Evolutionary conservation across 2,329 filamentous ascomycete genomes (phyloP), one percentile per base, ranked within the genome.

Genomic region (Diaporthe destruens): DNA sequence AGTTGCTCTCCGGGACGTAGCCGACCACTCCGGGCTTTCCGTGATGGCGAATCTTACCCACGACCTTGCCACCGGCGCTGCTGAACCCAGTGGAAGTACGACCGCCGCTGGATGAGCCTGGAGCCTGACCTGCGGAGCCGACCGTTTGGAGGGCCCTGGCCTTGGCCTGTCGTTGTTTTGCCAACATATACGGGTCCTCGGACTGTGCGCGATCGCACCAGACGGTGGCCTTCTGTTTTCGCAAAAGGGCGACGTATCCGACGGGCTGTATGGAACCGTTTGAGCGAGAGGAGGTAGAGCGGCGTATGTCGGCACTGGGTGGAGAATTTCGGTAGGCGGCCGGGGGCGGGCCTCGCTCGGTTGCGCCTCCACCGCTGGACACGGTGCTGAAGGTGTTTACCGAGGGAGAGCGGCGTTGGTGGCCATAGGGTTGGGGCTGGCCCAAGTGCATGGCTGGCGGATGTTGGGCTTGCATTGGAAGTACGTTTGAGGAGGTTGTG

Each of bases 151-250:
- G 90, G 16, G 96, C 96, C 63, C 95, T 89, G 85, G 94, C 91
- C 85, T 96, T 97, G 72, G 95, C 96, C 49, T 93, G 93, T 72
- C 93, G 90, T 81, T 97, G 95, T 78, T 95, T 93, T 36, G 94
- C 95, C 5, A 92, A 85, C 72, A 96, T 85, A 66, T 94, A 89
- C 0, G 96, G 94, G 80, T 99, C 96, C 82, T 98, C 95, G 75
- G 94, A 91, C 81, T 99, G 96, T 12, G 96, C 90, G 69, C 95
- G 92, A 80, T 98, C 96, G 85, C 95, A 98, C 96, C 96, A 99
- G 6, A 99, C 96, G 0, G 96, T 99, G 42, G 95, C 96, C 82
- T 98, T 98, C 83, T 99, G 96, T 81, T 95, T 96, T 75, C 96
- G 91, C 84, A 99, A 92, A n/a, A 98, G 88, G 47, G 96, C 95